Evolutionary conservation across 305 asterid genomes (phyloP).

Genomic region (Solanum aculeatissimum): DNA sequence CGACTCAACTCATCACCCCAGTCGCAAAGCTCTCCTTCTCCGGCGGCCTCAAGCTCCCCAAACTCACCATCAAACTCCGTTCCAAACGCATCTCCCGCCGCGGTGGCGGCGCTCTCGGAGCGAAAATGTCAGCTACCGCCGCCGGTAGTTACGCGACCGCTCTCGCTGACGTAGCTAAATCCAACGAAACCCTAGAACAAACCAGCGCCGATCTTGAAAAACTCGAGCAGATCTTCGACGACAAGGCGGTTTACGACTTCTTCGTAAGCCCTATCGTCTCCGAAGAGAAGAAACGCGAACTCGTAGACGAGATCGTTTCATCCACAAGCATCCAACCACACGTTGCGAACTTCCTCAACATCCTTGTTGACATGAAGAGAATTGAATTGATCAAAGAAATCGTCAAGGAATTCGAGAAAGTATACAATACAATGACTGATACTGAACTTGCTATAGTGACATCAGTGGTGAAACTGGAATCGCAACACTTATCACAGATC

Average conservation of each 20-base stretch:
- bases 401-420: constrained; percentile 52
- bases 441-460: constrained; percentile 72
- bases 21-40: constrained; percentile 31
- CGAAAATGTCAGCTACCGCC: constrained; percentile 46
- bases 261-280: constrained; percentile 47
- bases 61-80: constrained; percentile 35
- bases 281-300: constrained; percentile 28
- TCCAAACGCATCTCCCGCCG: constrained; percentile 12
- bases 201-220: constrained; percentile 59
- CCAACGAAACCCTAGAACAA: constrained; percentile 59
- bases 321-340: constrained; percentile 47
- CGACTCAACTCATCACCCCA: constrained; percentile 17
- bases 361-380: constrained; percentile 67
- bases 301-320: constrained; percentile 42
- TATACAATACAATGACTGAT: constrained; percentile 42
- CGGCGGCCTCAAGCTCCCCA: constrained; percentile 33
- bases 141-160: constrained; percentile 78
- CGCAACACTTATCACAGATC: constrained; percentile 71
- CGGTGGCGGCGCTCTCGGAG: constrained; percentile 34
- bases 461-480: constrained; percentile 69
- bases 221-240: constrained; percentile 45
- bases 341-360: constrained; percentile 62
- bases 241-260: constrained; percentile 25
- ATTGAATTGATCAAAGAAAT: constrained; percentile 50
- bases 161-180: constrained; percentile 57